Conservation (phyloP, 306 rosid species). For the Macrotyloma uniflorum region DNA sequence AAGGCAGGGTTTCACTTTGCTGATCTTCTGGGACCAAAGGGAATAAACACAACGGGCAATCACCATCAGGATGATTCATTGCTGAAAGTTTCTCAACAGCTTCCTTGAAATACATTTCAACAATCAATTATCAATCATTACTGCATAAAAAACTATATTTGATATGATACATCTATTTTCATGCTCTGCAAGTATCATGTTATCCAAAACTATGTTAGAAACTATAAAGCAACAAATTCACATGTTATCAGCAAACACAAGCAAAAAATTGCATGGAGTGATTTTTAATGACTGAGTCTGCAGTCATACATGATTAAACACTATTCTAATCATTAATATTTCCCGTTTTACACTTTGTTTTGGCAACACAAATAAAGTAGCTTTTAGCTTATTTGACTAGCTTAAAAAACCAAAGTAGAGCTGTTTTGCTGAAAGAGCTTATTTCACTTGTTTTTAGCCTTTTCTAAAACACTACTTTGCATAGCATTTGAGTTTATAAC, state of each 20-base stretch:
- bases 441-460: neutral
- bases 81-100: constrained; percentile 74
- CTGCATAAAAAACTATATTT: constrained; percentile 8
- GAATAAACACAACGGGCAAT: constrained; percentile 80
- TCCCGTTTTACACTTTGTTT: neutral
- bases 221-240: neutral
- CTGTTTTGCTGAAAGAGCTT: neutral
- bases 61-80: constrained; percentile 95
- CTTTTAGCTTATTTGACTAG: neutral
- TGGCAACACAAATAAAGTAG: neutral
- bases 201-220: constrained; percentile 5
- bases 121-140: constrained; percentile 28
- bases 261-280: neutral
- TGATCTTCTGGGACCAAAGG: constrained; percentile 66
- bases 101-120: constrained; percentile 61
- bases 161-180: neutral
- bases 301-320: neutral
- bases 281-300: constrained; percentile 4
- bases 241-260: neutral
- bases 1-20: constrained; percentile 55
- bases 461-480: neutral
- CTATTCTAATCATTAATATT: neutral
- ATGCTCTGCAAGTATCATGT: neutral
- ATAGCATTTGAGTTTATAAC: neutral
- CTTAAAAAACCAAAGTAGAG: neutral